Percentiles rank a stretch among this genome's conserved stretches.
These are phyloP conservation scores for Protomyces lactucae-debilis DNA, from an alignment of 1,139 yeast species.

Conservation along the genomic window DNA sequence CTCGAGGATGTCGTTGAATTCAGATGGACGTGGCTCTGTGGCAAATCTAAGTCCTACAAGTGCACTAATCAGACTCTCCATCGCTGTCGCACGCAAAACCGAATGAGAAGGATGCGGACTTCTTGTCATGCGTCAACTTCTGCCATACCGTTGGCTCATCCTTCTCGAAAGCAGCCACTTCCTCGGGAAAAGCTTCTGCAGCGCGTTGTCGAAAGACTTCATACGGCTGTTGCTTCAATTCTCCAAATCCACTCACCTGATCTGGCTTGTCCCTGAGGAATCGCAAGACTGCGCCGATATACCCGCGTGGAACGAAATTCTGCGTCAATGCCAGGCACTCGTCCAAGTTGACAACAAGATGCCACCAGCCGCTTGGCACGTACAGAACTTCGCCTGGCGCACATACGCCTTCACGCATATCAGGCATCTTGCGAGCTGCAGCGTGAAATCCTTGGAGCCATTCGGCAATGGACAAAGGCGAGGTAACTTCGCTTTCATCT, in stretches of 20 bases:
- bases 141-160: not conserved
- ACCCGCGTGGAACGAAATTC: slow-evolving; percentile 69
- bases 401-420: slow-evolving; percentile 64
- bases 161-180: slow-evolving; percentile 1
- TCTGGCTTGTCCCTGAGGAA: slow-evolving; percentile 62
- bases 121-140: not conserved
- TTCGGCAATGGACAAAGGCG: slow-evolving; percentile 85
- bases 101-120: slow-evolving; percentile 2
- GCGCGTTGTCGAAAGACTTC: slow-evolving; percentile 8
- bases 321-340: slow-evolving; percentile 79
- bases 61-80: too few relatives aligned
- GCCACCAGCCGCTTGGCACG: slow-evolving; percentile 98
- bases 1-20: too few relatives aligned
- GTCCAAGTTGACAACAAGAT: slow-evolving; percentile 74
- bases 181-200: slow-evolving; percentile 5
- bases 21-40: too few relatives aligned
- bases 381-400: slow-evolving; percentile 79
- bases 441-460: slow-evolving; percentile 83
- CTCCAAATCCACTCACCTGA: slow-evolving; percentile 69
- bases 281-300: slow-evolving; percentile 50
- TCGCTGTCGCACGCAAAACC: not conserved
- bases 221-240: not conserved
- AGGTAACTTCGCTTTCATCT: slow-evolving; percentile 83
- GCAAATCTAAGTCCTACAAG: too few relatives aligned
- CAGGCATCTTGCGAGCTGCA: slow-evolving; percentile 46